Percentiles rank a stretch among this genome's conserved stretches.
Evolutionary conservation across 1,284 basidiomycete species (phyloP).

Genomic region (Termitomyces sp.): DNA sequence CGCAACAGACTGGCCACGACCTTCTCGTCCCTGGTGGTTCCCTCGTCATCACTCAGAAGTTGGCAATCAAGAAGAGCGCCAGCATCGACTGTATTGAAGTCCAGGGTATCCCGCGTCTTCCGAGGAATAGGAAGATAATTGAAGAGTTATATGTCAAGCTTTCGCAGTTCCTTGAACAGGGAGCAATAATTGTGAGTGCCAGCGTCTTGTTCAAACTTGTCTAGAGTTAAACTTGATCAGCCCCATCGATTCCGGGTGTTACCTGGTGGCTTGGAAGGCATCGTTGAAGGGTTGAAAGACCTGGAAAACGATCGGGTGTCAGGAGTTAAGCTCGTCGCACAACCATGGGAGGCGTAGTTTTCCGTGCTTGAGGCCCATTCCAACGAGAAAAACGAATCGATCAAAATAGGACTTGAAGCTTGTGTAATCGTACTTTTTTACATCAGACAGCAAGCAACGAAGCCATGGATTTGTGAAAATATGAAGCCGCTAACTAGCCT

Average conservation of each 20-base stretch:
- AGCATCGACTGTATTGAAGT: not conserved
- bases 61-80: not conserved
- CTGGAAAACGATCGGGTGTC: constrained; percentile 39
- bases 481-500: no score
- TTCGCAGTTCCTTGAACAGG: constrained; percentile 1
- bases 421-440: no score
- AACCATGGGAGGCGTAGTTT: constrained; percentile 42
- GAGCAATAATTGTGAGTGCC: constrained; percentile 4
- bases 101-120: not conserved
- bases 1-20: constrained; percentile 15
- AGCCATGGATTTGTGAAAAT: no score
- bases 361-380: no score
- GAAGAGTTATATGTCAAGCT: constrained; percentile 4
- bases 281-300: constrained; percentile 38
- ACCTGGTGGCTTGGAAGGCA: constrained; percentile 40
- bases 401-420: no score
- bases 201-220: constrained; percentile 1
- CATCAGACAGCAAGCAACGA: no score
- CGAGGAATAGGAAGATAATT: constrained; percentile 1
- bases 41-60: constrained; percentile 11
- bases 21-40: constrained; percentile 13
- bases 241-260: constrained; percentile 40
- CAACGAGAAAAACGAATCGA: no score
- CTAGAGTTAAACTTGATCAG: constrained; percentile 18
- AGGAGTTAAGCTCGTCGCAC: constrained; percentile 44